phyloP scores from a whole-genome alignment of 805 yeast genomes.

The Blastobotrys parvus region DNA sequence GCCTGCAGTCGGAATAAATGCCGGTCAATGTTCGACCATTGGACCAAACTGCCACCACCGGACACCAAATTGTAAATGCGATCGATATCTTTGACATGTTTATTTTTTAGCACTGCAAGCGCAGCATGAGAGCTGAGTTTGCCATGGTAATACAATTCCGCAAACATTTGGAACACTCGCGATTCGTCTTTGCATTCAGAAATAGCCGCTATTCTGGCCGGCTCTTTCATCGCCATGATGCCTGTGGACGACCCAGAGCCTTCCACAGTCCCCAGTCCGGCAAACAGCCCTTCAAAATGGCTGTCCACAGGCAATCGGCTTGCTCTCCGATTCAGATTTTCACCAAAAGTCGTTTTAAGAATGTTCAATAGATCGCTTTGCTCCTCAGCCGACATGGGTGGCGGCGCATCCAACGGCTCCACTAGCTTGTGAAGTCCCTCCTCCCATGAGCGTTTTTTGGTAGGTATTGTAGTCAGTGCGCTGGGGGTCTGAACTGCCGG shows the following conservation, averaged over 20 bases:
- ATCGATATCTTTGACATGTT: conserved; percentile 15
- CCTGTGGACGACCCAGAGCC: not conserved
- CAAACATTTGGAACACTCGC: conserved; percentile 18
- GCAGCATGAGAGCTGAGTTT: conserved; percentile 19
- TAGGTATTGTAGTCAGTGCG: no score
- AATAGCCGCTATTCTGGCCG: not conserved
- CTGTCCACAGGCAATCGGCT: conserved; percentile 7
- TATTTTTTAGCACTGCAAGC: conserved; percentile 17
- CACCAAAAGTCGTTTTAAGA: conserved; percentile 7
- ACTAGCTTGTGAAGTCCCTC: conserved; percentile 7
- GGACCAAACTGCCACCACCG: conserved; percentile 20
- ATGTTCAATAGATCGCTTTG: conserved; percentile 9
- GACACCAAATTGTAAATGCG: conserved; percentile 19
- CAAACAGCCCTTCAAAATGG: conserved; percentile 16
- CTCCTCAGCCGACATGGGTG: conserved; percentile 10
- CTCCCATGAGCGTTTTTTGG: conserved; percentile 3
- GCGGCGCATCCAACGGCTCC: conserved; percentile 9
- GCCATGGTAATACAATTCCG: conserved; percentile 22
- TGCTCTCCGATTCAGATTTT: conserved; percentile 6
- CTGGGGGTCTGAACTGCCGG: no score
- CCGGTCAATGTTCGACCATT: conserved; percentile 20
- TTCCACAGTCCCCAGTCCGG: conserved; percentile 12
- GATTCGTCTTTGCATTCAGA: not conserved
- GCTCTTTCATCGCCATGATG: not conserved
- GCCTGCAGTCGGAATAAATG: conserved; percentile 21